Evolutionary conservation across 345 rosid species (phyloP).

Genomic region (Salix dunnii): DNA sequence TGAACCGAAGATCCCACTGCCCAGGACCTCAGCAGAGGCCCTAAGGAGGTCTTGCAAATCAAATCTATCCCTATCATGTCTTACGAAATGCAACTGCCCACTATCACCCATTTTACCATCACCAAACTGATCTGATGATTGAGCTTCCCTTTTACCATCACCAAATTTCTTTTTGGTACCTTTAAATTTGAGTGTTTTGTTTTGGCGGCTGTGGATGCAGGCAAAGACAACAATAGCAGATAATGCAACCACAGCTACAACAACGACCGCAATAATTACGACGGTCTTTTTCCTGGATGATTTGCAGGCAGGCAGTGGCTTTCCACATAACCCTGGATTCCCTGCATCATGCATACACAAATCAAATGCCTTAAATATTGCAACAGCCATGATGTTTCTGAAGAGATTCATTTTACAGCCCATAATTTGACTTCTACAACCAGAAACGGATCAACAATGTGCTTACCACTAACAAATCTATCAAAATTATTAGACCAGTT

Average conservation of each 20-base stretch:
- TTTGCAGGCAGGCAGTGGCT: conserved; percentile 60
- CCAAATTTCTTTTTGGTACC: conserved; percentile 30
- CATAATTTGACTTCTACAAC: neutral
- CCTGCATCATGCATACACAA: conserved; percentile 30
- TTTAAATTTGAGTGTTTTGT: conserved; percentile 23
- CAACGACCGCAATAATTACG: conserved; percentile 28
- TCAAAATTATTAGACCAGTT: neutral
- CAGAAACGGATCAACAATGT: neutral
- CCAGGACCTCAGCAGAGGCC: conserved; percentile 75
- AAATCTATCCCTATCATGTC: conserved; percentile 50
- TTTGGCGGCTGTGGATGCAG: conserved; percentile 7
- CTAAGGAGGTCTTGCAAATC: conserved; percentile 73
- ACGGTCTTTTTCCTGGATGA: conserved; percentile 31
- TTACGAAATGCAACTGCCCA: conserved; percentile 50
- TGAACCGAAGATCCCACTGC: conserved; percentile 74
- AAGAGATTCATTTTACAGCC: neutral
- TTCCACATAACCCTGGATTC: conserved; percentile 63
- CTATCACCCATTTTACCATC: conserved; percentile 12
- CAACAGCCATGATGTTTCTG: neutral
- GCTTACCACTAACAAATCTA: neutral
- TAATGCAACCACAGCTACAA: conserved; percentile 19
- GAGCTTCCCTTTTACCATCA: conserved; percentile 17
- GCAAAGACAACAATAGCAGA: conserved; percentile 11
- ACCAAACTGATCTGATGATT: conserved; percentile 9
- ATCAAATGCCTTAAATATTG: neutral